phyloP scores from a whole-genome alignment of 192 early-diverging fungal genomes.

The Coemansia sp. region DNA sequence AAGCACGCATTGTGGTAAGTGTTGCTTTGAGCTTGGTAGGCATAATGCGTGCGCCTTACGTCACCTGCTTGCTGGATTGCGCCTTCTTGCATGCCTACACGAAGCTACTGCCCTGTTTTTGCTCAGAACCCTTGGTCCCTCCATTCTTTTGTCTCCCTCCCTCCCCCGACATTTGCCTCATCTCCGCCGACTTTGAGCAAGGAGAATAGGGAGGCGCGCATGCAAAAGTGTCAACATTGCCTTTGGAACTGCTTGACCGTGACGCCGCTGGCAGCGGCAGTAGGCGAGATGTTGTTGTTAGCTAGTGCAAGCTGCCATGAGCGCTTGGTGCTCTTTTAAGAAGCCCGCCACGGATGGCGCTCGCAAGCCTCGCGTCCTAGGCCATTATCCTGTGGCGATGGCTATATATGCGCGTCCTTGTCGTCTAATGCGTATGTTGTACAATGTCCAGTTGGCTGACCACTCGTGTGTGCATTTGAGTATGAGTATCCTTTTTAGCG shows the following conservation, averaged over 20 bases:
- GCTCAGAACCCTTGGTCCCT: neutral
- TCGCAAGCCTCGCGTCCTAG: neutral
- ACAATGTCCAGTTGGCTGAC: neutral
- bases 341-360: neutral
- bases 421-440: neutral
- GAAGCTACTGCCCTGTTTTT: neutral
- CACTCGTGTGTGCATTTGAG: too few relatives aligned
- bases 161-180: neutral
- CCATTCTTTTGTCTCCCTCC: neutral
- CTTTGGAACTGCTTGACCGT: too few relatives aligned
- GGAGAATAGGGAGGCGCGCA: neutral
- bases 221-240: neutral
- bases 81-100: neutral
- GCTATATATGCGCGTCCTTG: neutral
- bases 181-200: neutral
- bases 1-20: too few relatives aligned
- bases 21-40: neutral
- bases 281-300: too few relatives aligned
- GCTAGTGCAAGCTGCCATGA: too few relatives aligned
- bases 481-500: too few relatives aligned
- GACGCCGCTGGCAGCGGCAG: too few relatives aligned
- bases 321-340: too few relatives aligned
- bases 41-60: neutral
- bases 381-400: neutral
- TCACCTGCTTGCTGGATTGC: neutral